Evolutionary conservation across 805 yeast species (phyloP), one percentile per base, ranked within the genome.

Genomic region (Torulaspora franciscae): DNA sequence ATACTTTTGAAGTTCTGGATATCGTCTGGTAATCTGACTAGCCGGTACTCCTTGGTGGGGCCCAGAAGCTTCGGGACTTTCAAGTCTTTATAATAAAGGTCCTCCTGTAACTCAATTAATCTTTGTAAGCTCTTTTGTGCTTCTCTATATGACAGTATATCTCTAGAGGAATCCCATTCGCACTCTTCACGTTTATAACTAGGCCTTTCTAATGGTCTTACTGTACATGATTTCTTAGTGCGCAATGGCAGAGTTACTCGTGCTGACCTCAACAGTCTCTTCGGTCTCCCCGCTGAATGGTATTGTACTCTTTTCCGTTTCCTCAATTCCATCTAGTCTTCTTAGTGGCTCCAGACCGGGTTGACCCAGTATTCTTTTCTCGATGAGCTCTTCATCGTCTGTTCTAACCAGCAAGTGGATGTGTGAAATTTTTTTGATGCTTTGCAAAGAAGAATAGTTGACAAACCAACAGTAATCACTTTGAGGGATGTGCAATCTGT

Each of bases 381-480:
- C 46, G 17, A 42, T 30, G 32, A 32, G 23, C 27, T 42, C 33
- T 19, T 7, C 36, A 24, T 45, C 32, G 17, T 17, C 19, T 32
- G 37, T 35, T 34, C 67, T 73, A 9, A 84, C 51, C 24, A 84
- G 56, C 2, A 83, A 76, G 62, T 84, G 93, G n/a, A 83, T 66
- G 58, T 84, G 93, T 19, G 88, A 81, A 28, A 84, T 67, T 25
- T 76, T 71, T 51, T 69, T 73, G 5, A 85, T 81, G 58, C 88
- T 81, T 59, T 85, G 93, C 32, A 85, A 61, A 6, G 74, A 70
- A 6, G 81, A 75, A 77, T 85, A 83, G 58, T 85, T 85, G 52
- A 83, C 73, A 62, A 84, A 85, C 91, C 91, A 84, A 1, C 71
- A 58, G 35, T 75, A 54, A 32, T 75, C 64, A 3, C 71, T 66